Conservation (phyloP, 805 yeast species). For the Candida adriatica region DNA sequence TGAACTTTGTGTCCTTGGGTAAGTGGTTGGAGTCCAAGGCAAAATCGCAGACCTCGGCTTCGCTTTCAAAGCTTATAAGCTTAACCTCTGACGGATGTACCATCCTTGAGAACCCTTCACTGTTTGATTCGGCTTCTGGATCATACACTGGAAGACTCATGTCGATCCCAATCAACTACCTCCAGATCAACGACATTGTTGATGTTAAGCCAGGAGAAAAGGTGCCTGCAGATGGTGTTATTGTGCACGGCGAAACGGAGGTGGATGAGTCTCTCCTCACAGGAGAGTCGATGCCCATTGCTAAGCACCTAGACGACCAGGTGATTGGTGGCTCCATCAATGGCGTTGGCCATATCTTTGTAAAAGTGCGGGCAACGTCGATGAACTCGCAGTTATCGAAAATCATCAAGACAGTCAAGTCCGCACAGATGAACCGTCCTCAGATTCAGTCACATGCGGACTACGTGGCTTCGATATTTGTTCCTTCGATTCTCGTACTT, state of each 20-base stretch:
- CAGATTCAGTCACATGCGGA: constrained; percentile 92
- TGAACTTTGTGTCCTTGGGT: constrained; percentile 80
- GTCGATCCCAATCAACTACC: constrained; percentile 61
- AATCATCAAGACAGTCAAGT: constrained; percentile 77
- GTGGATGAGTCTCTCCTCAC: constrained; percentile 87
- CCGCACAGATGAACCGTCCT: constrained; percentile 83
- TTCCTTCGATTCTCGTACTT: constrained; percentile 61
- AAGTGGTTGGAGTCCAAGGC: constrained; percentile 90
- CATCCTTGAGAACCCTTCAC: constrained; percentile 40
- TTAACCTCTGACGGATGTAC: constrained; percentile 74
- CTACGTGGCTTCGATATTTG: constrained; percentile 75
- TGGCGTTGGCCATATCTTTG: constrained; percentile 63
- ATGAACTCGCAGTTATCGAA: constrained; percentile 81
- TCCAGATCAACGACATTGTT: constrained; percentile 73
- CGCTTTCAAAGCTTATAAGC: constrained; percentile 73
- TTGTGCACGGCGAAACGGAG: constrained; percentile 73
- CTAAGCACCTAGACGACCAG: constrained; percentile 49
- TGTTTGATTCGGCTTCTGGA: constrained; percentile 15
- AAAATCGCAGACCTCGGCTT: constrained; percentile 87
- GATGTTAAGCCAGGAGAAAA: constrained; percentile 80
- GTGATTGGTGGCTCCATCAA: constrained; percentile 92
- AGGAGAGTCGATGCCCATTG: constrained; percentile 81
- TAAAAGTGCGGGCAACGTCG: constrained; percentile 67
- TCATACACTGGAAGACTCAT: constrained; percentile 29
- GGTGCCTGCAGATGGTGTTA: constrained; percentile 87